Evolutionary conservation across 495 filamentous ascomycete genomes (phyloP), one percentile per base, ranked within the genome.

Genomic region (Penicillium salamii): DNA sequence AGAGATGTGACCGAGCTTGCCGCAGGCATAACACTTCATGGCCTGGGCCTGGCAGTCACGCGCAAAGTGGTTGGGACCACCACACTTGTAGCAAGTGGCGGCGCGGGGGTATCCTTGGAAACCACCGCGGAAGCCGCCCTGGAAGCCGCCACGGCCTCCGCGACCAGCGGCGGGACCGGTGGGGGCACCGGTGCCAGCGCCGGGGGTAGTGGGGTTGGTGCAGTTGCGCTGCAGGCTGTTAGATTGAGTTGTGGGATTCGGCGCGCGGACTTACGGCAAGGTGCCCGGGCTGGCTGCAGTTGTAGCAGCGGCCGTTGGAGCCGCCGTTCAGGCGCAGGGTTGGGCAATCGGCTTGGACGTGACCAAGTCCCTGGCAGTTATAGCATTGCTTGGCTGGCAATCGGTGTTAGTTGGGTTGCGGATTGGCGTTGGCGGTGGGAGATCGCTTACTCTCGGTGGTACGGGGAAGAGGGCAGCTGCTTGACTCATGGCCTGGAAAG

Each of bases 11-110:
- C 93, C 93, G 70, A 96, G 82, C 75, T 98, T 98, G 66, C 95
- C 95, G 68, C 95, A 99, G 54, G 95, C 92, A 69, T 97, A 99
- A 81, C 95, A 99, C 74, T 99, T 99, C 91, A 96, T 96, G 46
- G 92, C 91, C 75, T 97, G 95, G 53, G 93, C 93, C 76, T 99
- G 95, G 78, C 95, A 99, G 68, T 99, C 95, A 52, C 95, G 88
- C 42, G 95, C 93, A 62, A 90, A 99, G 72, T 99, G 95, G 78
- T 99, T 99, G 39, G 93, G 95, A 11, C 93, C 93, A 60, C 95
- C 95, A 69, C 95, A 99, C 80, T 97, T 97, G 81, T 97, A 97
- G 83, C 95, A 99, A 44, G 91, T 97, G 17, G 95, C 88, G 41
- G 89, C 83, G 43, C 91, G 89, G 52, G 87, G 82, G 41, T 72